These are phyloP conservation scores for Neurospora tetraspora DNA, from an alignment of 495 filamentous ascomycete genomes.

Conservation along the genomic window DNA sequence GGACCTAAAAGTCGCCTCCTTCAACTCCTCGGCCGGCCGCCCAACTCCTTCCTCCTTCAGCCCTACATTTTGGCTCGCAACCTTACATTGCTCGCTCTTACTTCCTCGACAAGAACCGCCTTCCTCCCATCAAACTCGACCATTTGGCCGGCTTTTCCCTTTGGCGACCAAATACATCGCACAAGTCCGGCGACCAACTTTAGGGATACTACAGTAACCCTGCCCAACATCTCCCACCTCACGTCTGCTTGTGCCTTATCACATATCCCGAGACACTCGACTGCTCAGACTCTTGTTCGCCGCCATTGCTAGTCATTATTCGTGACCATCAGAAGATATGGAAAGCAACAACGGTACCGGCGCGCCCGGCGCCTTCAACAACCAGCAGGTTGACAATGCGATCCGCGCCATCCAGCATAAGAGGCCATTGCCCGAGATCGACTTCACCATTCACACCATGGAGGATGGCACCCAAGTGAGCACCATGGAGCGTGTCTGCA, in stretches of 20 bases:
- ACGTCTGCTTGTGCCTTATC: background rate
- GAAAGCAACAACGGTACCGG: constrained; percentile 27
- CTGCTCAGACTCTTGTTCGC: background rate
- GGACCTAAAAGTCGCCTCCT: background rate
- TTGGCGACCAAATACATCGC: background rate
- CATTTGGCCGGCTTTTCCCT: background rate
- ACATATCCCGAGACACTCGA: background rate
- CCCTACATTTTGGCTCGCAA: constrained; percentile 9
- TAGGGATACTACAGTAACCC: background rate
- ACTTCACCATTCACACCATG: constrained; percentile 96
- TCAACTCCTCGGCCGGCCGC: constrained; percentile 11
- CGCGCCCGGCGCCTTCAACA: constrained; percentile 18
- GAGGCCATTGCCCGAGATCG: constrained; percentile 91
- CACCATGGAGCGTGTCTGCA: constrained; percentile 90
- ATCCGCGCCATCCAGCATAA: constrained; percentile 82
- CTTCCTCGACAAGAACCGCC: background rate
- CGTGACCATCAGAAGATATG: constrained; percentile 16
- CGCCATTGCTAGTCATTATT: background rate
- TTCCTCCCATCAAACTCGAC: background rate
- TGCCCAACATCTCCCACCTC: background rate
- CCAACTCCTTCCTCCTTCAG: constrained; percentile 16
- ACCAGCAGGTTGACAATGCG: constrained; percentile 51
- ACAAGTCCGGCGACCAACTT: background rate
- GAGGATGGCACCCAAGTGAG: constrained; percentile 93
- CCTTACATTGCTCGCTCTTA: background rate